Evolutionary conservation across 176 grass and related monocot species (phyloP), one percentile per base, ranked within the genome.

Genomic region (Oryza australiensis): DNA sequence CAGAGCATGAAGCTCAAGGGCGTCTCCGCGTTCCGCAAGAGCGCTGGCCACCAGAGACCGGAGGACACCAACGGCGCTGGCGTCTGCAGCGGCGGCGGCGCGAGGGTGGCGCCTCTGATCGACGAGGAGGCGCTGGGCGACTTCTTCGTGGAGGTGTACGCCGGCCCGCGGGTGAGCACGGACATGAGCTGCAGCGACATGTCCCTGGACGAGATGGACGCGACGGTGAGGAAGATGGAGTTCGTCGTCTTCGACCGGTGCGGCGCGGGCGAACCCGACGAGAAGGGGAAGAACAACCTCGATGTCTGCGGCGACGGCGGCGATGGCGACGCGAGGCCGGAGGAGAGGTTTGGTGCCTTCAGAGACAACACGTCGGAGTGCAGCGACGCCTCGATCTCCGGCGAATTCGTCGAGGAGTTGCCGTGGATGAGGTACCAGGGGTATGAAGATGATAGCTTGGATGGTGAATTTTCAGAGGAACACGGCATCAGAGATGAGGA

Each of bases 1-100:
- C 86, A 93, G 88, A 95, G 85, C 73, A 90, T 98, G 86, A 95
- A 93, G 87, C 84, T 93, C 45, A 98, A 73, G 86, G 91, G 96
- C 75, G 45, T 91, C 57, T 89, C 93, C 11, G 88, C 88, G 12
- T 91, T 95, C 82, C 88, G 91, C 63, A 86, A 59, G 40, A n/a
- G 34, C 30, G 20, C 60, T 4, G 80, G 24, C 64, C 74, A 14
- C n/a, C 81, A 22, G n/a, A 86, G 70, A 5, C 22, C 88, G 4
- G 83, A 23, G 23, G 88, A 49, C 12, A 89, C 29, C 67, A 11
- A 20, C 42, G 9, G 62, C 69, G 67, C 12, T 22, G 62, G 33
- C 20, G 22, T 43, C 3, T 34, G 23, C 27, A 32, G 66, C 12
- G 59, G 66, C 20, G 68, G 1, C 24, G 66, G 5, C 16, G 55